phyloP scores from a whole-genome alignment of 495 filamentous ascomycete species.

The Xylaria venustula region DNA sequence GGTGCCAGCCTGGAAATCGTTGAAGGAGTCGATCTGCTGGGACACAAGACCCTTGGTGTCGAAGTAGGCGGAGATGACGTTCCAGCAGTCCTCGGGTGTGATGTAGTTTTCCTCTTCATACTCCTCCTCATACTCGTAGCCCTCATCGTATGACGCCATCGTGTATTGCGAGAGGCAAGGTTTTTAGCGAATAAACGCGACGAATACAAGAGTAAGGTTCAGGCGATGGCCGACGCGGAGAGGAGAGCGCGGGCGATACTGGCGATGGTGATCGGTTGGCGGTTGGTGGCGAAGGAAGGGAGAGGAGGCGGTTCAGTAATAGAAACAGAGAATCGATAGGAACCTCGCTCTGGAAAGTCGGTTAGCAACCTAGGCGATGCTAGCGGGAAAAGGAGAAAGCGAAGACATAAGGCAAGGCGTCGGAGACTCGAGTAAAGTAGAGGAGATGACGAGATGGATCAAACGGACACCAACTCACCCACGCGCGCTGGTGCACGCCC shows the following conservation, averaged over 20 bases:
- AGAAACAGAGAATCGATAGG: not conserved
- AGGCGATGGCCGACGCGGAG: not conserved
- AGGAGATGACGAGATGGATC: not conserved
- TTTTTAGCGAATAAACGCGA: not conserved
- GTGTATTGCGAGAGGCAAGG: not conserved
- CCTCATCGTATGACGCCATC: constrained; percentile 31
- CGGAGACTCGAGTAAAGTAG: not conserved
- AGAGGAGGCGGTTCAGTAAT: not conserved
- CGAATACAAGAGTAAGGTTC: not conserved
- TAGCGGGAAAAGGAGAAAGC: too few relatives aligned
- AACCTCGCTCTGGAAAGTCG: not conserved
- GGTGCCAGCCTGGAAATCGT: constrained; percentile 89
- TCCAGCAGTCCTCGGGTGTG: constrained; percentile 95
- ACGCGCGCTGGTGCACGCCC: constrained; percentile 4
- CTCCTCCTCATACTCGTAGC: constrained; percentile 44
- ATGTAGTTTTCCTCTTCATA: constrained; percentile 63
- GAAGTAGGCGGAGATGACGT: constrained; percentile 95
- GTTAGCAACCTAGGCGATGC: constrained; percentile 1
- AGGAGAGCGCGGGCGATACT: not conserved
- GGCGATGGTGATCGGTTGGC: too few relatives aligned
- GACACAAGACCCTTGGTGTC: constrained; percentile 92
- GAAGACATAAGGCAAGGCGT: not conserved
- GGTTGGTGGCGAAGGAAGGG: not conserved
- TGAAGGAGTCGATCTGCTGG: constrained; percentile 96
- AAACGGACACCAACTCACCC: not conserved